phyloP scores from a whole-genome alignment of 116 monocot genomes.

The Dioscorea cayenensis region DNA sequence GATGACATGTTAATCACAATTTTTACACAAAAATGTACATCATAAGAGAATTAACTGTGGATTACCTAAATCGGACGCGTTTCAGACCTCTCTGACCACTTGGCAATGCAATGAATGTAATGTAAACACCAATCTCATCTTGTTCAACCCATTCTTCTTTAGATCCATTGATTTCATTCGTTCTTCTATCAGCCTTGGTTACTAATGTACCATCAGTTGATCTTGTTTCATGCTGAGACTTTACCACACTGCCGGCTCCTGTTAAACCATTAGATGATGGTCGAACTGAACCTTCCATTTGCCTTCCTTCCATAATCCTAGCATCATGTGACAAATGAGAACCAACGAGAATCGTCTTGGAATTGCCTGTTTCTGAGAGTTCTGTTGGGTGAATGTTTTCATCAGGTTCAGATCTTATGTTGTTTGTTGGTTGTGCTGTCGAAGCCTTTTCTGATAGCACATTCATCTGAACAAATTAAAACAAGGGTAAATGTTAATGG shows the following conservation, averaged over 20 bases:
- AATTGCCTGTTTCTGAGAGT: background rate
- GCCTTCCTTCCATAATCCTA: background rate
- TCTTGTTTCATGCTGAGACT: conserved; percentile 9
- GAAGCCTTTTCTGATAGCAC: conserved; percentile 36
- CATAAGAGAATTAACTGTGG: background rate
- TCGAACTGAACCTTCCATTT: background rate
- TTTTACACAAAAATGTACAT: background rate
- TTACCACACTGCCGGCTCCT: background rate
- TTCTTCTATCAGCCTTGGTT: background rate
- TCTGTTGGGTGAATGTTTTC: conserved; percentile 8
- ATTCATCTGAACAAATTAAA: conserved; percentile 36
- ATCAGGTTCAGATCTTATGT: background rate
- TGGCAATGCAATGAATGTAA: conserved; percentile 44
- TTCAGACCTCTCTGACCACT: conserved; percentile 50
- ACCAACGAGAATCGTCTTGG: background rate
- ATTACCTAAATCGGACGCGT: conserved; percentile 79
- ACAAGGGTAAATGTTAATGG: background rate
- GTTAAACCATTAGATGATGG: background rate
- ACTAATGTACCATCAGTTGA: background rate
- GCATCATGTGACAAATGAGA: background rate
- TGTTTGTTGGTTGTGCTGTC: conserved; percentile 19
- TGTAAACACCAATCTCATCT: conserved; percentile 68
- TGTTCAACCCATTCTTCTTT: conserved; percentile 32
- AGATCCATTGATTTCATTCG: background rate
- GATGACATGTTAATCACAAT: background rate